Conservation (phyloP, 2,329 filamentous ascomycete genomes). For the Xylariaceae sp. region DNA sequence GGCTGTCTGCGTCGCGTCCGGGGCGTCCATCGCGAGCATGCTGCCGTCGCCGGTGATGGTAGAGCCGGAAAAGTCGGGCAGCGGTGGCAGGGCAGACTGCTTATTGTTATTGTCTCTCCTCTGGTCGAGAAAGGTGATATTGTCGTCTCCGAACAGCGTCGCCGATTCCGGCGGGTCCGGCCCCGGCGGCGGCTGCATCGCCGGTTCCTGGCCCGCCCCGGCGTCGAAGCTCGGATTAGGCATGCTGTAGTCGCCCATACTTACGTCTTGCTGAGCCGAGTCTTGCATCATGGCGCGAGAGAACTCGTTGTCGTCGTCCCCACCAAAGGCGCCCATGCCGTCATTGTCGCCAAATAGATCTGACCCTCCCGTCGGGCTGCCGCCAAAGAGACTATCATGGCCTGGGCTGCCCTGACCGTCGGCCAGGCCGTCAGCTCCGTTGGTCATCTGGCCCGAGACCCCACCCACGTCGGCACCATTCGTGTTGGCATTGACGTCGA, state of each 20-base stretch:
- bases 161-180: constrained; percentile 7
- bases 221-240: constrained; percentile 29
- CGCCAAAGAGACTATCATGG: constrained; percentile 75
- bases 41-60: constrained; percentile 6
- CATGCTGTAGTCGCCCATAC: constrained; percentile 31
- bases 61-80: constrained; percentile 11
- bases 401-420: constrained; percentile 60
- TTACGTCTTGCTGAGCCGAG: constrained; percentile 31
- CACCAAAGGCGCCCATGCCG: constrained; percentile 57
- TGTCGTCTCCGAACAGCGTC: constrained; percentile 5
- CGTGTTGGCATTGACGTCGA: constrained; percentile 19
- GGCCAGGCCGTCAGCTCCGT: constrained; percentile 35
- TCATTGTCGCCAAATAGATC: constrained; percentile 76
- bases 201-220: constrained; percentile 20
- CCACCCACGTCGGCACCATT: constrained; percentile 28
- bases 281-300: constrained; percentile 58
- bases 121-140: constrained; percentile 8
- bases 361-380: constrained; percentile 66
- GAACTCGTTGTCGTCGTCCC: constrained; percentile 81
- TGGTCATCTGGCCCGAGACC: constrained; percentile 21
- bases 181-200: constrained; percentile 17
- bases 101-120: constrained; percentile 4
- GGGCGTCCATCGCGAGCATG: constrained; percentile 8
- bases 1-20: constrained; percentile 7
- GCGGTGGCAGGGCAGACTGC: constrained; percentile 8